These are phyloP conservation scores for Plasmodium yoelii DNA, from an alignment of 169 alveolate species.

Conservation along the genomic window DNA sequence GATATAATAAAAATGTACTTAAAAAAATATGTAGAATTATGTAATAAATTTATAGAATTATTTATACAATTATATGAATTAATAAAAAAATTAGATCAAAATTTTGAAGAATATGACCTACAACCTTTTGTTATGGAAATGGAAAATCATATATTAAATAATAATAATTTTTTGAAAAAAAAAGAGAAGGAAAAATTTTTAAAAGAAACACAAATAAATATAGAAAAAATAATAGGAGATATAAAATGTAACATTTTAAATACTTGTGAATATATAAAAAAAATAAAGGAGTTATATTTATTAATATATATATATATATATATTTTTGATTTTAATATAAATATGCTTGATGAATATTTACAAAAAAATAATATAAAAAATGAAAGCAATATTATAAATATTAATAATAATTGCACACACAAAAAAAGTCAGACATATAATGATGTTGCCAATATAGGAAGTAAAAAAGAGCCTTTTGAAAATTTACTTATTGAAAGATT, in stretches of 20 bases:
- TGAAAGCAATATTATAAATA: not conserved
- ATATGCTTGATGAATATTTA: slow-evolving; percentile 3
- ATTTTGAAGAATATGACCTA: not conserved
- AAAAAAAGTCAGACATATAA: not conserved
- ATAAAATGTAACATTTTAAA: slow-evolving; percentile 9
- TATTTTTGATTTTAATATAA: slow-evolving; percentile 16
- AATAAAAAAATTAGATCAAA: not conserved
- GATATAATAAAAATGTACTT: slow-evolving; percentile 13
- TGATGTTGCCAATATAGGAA: no score
- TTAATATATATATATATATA: slow-evolving; percentile 27
- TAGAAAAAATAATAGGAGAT: slow-evolving; percentile 23
- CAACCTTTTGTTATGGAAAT: slow-evolving; percentile 2
- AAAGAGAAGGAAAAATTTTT: slow-evolving; percentile 23
- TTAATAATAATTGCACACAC: not conserved
- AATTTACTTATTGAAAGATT: not conserved
- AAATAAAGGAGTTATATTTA: slow-evolving; percentile 37
- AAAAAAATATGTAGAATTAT: slow-evolving; percentile 37
- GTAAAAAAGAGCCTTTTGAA: no score
- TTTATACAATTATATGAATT: slow-evolving; percentile 20
- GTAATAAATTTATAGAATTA: slow-evolving; percentile 41
- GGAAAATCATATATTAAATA: slow-evolving; percentile 1
- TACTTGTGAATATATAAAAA: slow-evolving; percentile 11
- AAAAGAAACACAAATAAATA: slow-evolving; percentile 16
- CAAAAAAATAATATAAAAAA: not conserved
- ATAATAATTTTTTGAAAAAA: slow-evolving; percentile 29